phyloP scores from a whole-genome alignment of 164 flowering plant genomes.

The Chimonanthus salicifolius region DNA sequence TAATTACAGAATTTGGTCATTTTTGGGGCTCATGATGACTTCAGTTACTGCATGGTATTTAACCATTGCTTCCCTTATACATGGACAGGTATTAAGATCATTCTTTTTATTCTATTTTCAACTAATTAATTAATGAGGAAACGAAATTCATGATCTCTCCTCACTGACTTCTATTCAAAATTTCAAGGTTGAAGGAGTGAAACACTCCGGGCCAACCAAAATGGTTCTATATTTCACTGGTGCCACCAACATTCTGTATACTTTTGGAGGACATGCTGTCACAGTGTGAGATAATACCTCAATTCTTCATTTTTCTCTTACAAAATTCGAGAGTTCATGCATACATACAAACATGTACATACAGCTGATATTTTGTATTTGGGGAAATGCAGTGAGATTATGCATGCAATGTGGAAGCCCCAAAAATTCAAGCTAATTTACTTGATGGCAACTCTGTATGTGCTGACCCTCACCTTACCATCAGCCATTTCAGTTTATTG shows the following conservation, averaged over 20 bases:
- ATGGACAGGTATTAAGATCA: slow-evolving; percentile 58
- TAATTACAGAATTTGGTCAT: slow-evolving; percentile 87
- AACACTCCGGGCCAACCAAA: slow-evolving; percentile 61
- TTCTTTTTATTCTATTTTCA: background rate
- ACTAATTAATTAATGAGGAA: background rate
- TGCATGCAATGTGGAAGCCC: slow-evolving; percentile 97
- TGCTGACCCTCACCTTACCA: slow-evolving; percentile 77
- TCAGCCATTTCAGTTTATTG: slow-evolving; percentile 73
- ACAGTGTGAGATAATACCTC: slow-evolving; percentile 58
- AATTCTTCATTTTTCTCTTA: background rate
- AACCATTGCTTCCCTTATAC: slow-evolving; percentile 61
- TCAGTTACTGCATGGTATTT: slow-evolving; percentile 89
- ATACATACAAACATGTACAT: background rate
- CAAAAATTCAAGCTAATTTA: slow-evolving; percentile 73
- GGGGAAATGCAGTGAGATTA: slow-evolving; percentile 54
- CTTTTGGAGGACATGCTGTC: slow-evolving; percentile 91
- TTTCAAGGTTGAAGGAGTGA: slow-evolving; percentile 56
- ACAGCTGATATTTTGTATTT: background rate
- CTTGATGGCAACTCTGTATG: slow-evolving; percentile 65
- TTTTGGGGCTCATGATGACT: slow-evolving; percentile 82
- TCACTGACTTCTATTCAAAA: background rate
- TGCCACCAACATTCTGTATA: slow-evolving; percentile 78
- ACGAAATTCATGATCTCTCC: background rate
- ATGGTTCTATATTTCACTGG: slow-evolving; percentile 73
- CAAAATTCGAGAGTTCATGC: background rate